Conservation (phyloP, 2,329 filamentous ascomycete species). For the Graphiopsis chlorocephala region DNA sequence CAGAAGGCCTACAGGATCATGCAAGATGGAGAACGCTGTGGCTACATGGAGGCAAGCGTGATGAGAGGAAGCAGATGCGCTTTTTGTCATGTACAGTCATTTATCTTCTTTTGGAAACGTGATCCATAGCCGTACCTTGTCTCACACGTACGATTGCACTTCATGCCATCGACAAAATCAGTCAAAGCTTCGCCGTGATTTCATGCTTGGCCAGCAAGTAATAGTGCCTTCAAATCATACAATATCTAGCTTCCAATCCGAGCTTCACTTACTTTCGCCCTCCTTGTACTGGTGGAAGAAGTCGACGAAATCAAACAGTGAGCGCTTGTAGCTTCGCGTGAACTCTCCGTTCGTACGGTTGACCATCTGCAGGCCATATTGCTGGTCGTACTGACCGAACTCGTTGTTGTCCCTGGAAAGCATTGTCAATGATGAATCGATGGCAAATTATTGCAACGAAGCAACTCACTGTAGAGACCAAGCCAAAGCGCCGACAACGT, state of each 20-base stretch:
- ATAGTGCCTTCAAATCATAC: too few species aligned
- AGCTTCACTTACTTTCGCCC: not conserved
- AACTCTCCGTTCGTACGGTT: constrained; percentile 19
- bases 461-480: constrained; percentile 42
- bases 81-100: too few species aligned
- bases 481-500: constrained; percentile 51
- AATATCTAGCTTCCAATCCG: not conserved
- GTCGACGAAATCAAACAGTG: constrained; percentile 21
- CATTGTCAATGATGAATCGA: not conserved
- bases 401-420: constrained; percentile 26
- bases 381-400: constrained; percentile 17
- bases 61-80: too few species aligned
- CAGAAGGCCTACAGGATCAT: not conserved
- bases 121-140: too few species aligned
- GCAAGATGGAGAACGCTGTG: not conserved
- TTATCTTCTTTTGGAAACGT: too few species aligned
- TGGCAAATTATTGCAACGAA: too few species aligned
- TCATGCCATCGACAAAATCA: too few species aligned
- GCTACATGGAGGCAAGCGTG: too few species aligned
- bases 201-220: too few species aligned
- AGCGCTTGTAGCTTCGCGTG: constrained; percentile 19
- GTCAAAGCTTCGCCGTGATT: too few species aligned
- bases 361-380: constrained; percentile 21
- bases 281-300: constrained; percentile 18
- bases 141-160: too few species aligned